Evolutionary conservation across 495 filamentous ascomycete species (phyloP), one percentile per base, ranked within the genome.

Genomic region (Apodospora peruviana): DNA sequence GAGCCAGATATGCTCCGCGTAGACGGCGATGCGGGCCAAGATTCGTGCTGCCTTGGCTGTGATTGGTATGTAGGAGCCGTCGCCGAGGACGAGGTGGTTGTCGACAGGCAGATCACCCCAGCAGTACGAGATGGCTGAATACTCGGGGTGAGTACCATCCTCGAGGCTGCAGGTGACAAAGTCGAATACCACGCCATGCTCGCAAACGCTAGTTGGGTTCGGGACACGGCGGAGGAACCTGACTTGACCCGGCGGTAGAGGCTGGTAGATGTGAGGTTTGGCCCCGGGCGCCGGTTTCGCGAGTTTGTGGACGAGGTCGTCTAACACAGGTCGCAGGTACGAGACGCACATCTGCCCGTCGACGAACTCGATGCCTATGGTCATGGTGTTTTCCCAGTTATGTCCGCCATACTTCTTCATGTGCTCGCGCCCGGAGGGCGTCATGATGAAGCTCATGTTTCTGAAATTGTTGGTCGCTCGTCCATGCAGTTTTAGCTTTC

Each of bases 1-100:
- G 22, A 56, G 37, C 52, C 52, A 59, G 22, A 59, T 37, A 18
- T 47, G 44, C 7, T 5, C 10, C 16, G n/a, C 20, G 11, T 52
- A 38, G 50, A 14, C 43, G 43, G 34, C 21, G 46, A 27, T 4
- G 42, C 49, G 44, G 16, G 25, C 14, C 7, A 37, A 21, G 32
- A 35, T 46, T 25, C 11, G 35, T n/a, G 29, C 44, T 4, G 14
- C 32, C 34, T 37, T 35, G 20, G 19, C 9, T 4, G 45, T 24
- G 21, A 37, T 39, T 17, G 34, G 29, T 11, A 47, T 22, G 12
- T 37, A 39, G 45, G 34, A 37, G 20, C 34, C 5, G 20, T 37
- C 29, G 5, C 9, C 32, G 4, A 37, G 39, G 45, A 18, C 14
- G 32, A 47, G 11, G 3, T 39, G 16, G 20, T 11, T 25, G 3